Evolutionary conservation across 345 rosid genomes (phyloP).

Genomic region (Arabidopsis arenosa): DNA sequence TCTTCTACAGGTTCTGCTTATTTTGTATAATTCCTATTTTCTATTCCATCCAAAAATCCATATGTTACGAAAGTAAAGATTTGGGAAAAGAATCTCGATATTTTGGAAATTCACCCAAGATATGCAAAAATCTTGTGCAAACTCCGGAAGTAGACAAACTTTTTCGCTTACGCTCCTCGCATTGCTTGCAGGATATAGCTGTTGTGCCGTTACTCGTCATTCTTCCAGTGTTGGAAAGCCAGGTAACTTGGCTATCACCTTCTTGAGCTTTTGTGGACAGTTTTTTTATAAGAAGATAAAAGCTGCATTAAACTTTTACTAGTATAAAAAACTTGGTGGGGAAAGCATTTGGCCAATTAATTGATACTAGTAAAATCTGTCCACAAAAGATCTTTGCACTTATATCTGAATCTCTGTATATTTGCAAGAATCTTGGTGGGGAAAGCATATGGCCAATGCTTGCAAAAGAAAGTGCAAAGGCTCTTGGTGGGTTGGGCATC

Average conservation of each 20-base stretch:
- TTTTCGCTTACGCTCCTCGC: slow-evolving; percentile 19
- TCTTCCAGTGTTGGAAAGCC: slow-evolving; percentile 91
- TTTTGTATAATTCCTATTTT: slow-evolving; percentile 32
- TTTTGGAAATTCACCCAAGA: not conserved
- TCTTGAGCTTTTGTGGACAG: slow-evolving; percentile 1
- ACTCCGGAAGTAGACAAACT: slow-evolving; percentile 3
- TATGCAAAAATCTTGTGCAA: not conserved
- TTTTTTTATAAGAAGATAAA: not conserved
- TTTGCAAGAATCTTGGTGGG: slow-evolving; percentile 60
- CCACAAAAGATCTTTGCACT: not conserved
- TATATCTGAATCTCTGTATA: slow-evolving; percentile 10
- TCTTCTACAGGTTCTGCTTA: slow-evolving; percentile 79
- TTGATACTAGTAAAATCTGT: too few species aligned
- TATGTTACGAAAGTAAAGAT: not conserved
- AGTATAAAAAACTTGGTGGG: not conserved
- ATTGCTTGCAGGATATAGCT: slow-evolving; percentile 83
- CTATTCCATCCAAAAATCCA: not conserved
- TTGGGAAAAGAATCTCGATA: not conserved
- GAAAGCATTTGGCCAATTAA: too few species aligned
- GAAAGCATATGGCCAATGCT: slow-evolving; percentile 95
- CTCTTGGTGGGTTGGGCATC: slow-evolving; percentile 83
- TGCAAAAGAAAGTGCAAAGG: slow-evolving; percentile 85
- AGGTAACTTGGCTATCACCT: slow-evolving; percentile 56
- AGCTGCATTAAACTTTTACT: not conserved
- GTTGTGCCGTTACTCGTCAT: slow-evolving; percentile 94